These are phyloP conservation scores for Phytophthora ohioensis DNA, from an alignment of 352 stramenopile genomes.

Conservation along the genomic window DNA sequence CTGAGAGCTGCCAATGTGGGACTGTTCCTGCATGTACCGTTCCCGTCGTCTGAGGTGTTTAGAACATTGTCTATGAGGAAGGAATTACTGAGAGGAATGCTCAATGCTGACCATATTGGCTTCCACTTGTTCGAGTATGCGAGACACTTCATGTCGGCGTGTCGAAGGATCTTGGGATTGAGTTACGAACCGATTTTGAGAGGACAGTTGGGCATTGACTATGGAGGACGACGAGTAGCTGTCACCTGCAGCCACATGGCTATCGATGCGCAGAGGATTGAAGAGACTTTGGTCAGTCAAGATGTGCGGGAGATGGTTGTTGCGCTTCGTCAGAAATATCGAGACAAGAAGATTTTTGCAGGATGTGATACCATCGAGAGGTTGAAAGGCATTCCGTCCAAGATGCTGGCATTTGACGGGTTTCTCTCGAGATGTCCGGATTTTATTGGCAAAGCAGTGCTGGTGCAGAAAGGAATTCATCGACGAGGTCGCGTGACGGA, in stretches of 20 bases:
- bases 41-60: slow-evolving; percentile 98
- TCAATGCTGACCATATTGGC: slow-evolving; percentile 93
- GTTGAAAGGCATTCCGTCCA: slow-evolving; percentile 97
- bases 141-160: slow-evolving; percentile 92
- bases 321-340: slow-evolving; percentile 64
- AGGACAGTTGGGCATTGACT: slow-evolving; percentile 94
- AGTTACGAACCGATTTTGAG: slow-evolving; percentile 93
- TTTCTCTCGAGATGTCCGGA: slow-evolving; percentile 92
- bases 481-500: slow-evolving; percentile 91
- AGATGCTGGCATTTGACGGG: slow-evolving; percentile 95
- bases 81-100: slow-evolving; percentile 90
- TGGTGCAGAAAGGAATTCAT: slow-evolving; percentile 86
- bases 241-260: slow-evolving; percentile 96
- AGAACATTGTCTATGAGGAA: slow-evolving; percentile 94
- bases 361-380: slow-evolving; percentile 96
- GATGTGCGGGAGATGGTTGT: slow-evolving; percentile 66
- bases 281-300: slow-evolving; percentile 52
- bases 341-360: slow-evolving; percentile 89
- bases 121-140: slow-evolving; percentile 96
- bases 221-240: slow-evolving; percentile 93
- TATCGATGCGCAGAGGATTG: slow-evolving; percentile 67
- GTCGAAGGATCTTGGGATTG: slow-evolving; percentile 94
- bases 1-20: slow-evolving; percentile 93
- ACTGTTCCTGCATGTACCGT: slow-evolving; percentile 98
- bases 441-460: slow-evolving; percentile 82